Base-by-base conservation (phyloP, 345 rosid species). In the Eucalyptus regnans region DNA sequence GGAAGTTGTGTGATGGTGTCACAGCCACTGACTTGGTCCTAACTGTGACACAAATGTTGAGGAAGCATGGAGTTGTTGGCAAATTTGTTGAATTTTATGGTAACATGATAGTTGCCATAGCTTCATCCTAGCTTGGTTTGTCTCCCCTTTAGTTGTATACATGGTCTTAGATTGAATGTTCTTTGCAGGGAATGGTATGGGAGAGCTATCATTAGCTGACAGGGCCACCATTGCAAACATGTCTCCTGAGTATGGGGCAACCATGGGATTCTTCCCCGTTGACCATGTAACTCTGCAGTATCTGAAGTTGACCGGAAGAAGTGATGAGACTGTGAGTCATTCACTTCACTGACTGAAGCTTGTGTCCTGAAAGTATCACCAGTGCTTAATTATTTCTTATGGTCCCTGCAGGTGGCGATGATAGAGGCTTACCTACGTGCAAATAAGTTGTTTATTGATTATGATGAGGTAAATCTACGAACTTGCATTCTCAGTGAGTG, bases 221-320 rank as follows among this genome's bases (percentile, higher is more conserved):
- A 95, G 99, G 91, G 99, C 99, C 29, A 98, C 99, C 43, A 98
- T 97, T 89, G 99, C 99, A 85, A 98, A 98, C 88, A 98, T 98
- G 99, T 96, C 99, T 88, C 99, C 99, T 4, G 99, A 98, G 93
- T 98, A 98, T 90, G 99, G 99, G 94, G 99, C 99, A 91, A 98
- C 99, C 92, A 98, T 98, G 99, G 99, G 99, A 43, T 98, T 98
- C 92, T 98, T 98, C 96, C 99, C 99, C 41, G 99, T 98, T 12
- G 99, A 98, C 93, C 98, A 95, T 93, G 99, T 96, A 90, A 95
- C 99, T 48, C 90, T 98, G 87, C 97, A 98, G 88, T 98, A 97
- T 93, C 97, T 98, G 76, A 97, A 95, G 91, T 92, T 98, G 94
- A 98, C 99, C 18, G 99, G 99, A 90, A 96, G 99, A 90, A 98